Base-by-base conservation (phyloP, 2,329 filamentous ascomycete genomes). In the Fusarium concolor region DNA sequence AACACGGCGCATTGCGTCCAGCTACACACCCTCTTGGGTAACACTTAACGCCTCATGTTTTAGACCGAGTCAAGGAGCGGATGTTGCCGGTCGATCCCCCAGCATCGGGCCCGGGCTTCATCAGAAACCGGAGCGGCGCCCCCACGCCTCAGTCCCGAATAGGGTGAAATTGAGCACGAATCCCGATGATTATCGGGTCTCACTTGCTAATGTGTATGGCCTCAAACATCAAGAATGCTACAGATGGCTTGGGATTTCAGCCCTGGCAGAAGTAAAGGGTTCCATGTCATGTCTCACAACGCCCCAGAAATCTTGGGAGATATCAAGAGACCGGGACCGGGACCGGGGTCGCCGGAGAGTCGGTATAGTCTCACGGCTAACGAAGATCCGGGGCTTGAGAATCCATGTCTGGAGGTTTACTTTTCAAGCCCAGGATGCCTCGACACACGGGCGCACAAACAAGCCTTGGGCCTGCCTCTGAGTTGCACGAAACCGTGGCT, bases 241-340 rank as follows among this genome's bases (percentile, higher is more conserved):
- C 29, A 31, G 49, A 53, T 29, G 53, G 47, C 24, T 54, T 65
- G 45, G 20, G 18, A 45, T 43, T 54, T 29, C 35, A 44, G 33
- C 59, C 28, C 45, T 37, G 31, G 47, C 24, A 28, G 17, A 44
- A 57, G 54, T 39, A 43, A 62, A 49, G 43, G 44, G 26, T 43
- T 56, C 43, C 35, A 45, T 69, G 62, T 69, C 35, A 45, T 69
- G 62, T 69, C 59, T 72, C 71, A 57, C 55, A 42, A 22, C 62
- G 56, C 33, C 52, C 33, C 52, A 33, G 28, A 46, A 46, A 20
- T 49, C 54, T 58, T 46, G 55, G 44, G 39, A 49, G 43, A 24
- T 35, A 26, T 46, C 31, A 44, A 33, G 18, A 20, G 28, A 26
- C 56, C 22, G 35, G 65, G 28, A 26, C 56, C 22, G 35, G 65